A percentile compares a stretch with the other conserved stretches of the same genome.
Conservation (phyloP, 148 eudicot genomes). For the Nepenthes mirabilis region DNA sequence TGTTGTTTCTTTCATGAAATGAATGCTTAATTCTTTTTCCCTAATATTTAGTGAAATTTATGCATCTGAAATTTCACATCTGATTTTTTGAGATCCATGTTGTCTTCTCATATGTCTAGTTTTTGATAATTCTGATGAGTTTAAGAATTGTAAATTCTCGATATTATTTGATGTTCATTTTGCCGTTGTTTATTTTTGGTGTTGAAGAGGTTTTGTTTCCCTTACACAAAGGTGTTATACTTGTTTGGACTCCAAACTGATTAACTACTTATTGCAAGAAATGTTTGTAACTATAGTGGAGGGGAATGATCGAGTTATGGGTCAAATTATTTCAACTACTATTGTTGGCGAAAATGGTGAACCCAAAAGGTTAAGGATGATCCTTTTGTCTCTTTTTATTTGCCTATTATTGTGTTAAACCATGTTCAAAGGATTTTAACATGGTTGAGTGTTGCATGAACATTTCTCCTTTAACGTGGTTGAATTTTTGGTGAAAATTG, state of each 20-base stretch:
- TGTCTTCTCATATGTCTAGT: too few relatives aligned
- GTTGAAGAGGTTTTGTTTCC: background rate
- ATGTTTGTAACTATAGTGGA: slow-evolving; percentile 53
- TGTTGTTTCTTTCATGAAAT: background rate
- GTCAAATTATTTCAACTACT: slow-evolving; percentile 85
- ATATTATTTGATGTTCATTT: too few relatives aligned
- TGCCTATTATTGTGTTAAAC: background rate
- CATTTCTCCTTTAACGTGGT: too few relatives aligned
- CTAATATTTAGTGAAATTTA: background rate
- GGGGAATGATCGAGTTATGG: slow-evolving; percentile 68
- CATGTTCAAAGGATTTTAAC: background rate
- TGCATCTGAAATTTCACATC: background rate
- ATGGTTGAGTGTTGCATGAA: background rate
- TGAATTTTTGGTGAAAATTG: too few relatives aligned
- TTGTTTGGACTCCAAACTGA: background rate
- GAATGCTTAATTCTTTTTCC: background rate
- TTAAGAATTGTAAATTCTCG: too few relatives aligned
- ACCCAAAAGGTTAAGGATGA: slow-evolving; percentile 56
- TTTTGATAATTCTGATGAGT: too few relatives aligned
- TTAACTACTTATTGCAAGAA: slow-evolving; percentile 34
- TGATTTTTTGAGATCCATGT: too few relatives aligned
- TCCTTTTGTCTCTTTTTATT: background rate
- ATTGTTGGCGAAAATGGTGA: slow-evolving; percentile 86
- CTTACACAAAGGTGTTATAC: background rate
- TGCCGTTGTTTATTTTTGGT: background rate